A percentile compares a stretch with the other conserved stretches of the same genome.
phyloP scores from a whole-genome alignment of 139 green algal species.

The Deuterostichococcus epilithicus region DNA sequence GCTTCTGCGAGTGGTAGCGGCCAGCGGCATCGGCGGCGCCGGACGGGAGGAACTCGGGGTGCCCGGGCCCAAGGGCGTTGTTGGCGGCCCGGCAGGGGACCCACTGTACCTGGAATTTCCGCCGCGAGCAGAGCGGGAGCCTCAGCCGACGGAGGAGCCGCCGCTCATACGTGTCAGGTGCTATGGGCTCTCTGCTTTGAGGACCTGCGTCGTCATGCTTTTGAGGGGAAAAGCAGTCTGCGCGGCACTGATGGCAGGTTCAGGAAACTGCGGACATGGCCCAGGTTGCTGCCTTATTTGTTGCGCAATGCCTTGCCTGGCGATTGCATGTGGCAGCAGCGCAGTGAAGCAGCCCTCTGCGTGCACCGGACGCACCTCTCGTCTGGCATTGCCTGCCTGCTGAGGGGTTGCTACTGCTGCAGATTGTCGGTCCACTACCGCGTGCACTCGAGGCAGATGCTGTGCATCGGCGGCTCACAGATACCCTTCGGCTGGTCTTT shows the following conservation, averaged over 20 bases:
- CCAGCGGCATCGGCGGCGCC: not conserved
- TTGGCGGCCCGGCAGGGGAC: not conserved
- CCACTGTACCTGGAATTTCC: not conserved
- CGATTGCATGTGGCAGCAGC: too few relatives aligned
- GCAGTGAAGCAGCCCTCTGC: too few relatives aligned
- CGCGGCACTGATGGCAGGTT: too few relatives aligned
- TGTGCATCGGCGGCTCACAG: constrained; percentile 79
- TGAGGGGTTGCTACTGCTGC: too few relatives aligned
- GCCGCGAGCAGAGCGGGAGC: not conserved
- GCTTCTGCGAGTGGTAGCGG: not conserved
- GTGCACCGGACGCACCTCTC: too few relatives aligned
- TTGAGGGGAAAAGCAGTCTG: too few relatives aligned
- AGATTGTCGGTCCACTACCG: constrained; percentile 74
- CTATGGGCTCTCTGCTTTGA: not conserved
- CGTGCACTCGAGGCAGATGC: constrained; percentile 85
- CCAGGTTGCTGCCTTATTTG: too few relatives aligned
- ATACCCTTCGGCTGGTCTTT: constrained; percentile 90
- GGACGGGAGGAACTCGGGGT: not conserved
- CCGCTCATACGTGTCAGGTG: not conserved
- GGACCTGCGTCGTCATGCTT: too few relatives aligned
- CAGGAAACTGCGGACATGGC: too few relatives aligned
- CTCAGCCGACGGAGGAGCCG: not conserved
- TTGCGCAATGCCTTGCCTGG: too few relatives aligned
- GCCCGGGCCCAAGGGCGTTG: not conserved
- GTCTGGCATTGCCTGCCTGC: too few relatives aligned